Base-by-base conservation (phyloP, 768 basidiomycete genomes). In the Imleria badia region DNA sequence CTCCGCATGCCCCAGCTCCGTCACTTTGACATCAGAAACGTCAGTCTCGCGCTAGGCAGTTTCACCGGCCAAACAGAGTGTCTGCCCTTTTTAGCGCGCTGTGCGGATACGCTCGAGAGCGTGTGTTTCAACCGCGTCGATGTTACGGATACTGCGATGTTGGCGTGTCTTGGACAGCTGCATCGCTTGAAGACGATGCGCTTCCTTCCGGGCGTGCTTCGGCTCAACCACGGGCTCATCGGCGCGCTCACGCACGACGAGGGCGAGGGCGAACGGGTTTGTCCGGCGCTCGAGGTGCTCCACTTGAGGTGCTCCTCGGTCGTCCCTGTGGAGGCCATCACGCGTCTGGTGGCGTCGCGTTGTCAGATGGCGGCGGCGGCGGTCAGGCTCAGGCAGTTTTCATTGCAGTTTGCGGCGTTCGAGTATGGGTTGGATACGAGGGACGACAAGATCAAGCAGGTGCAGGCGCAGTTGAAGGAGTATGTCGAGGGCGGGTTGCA, bases 201-300 rank as follows among this genome's bases (percentile, higher is more conserved):
- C 12, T 62, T 60, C 34, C 51, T 72, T 2, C 68, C 68, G 5
- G 64, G 70, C 13, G 42, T 64, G n/a, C 57, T 72, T 6, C 55
- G 68, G n/a, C 66, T 70, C 36, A 70, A 72, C 36, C 68, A 72
- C 14, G 66, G 64, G 14, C 64, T 70, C 42, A 35, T 70, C 36
- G 31, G 54, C n/a, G 66, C 56, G 34, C 66, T 72, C 17, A 20
- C 60, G 12, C 26, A 51, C 15, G 51, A 52, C 23, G 53, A 22
- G 13, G 38, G 6, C 19, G 35, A 30, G 10, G 30, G 29, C n/a
- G 29, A 50, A 30, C 26, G 17, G 3, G 26, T 66, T 3, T 72
- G 68, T 48, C 70, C 68, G 1, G 35, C 40, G 9, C 68, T 69
- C 35, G 54, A 66, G 50, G 52, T 39, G 19, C 60, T 69, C 26